A percentile compares a stretch with the other conserved stretches of the same genome.
phyloP scores from a whole-genome alignment of 129 eudicot genomes.

The Cynara cardunculus region DNA sequence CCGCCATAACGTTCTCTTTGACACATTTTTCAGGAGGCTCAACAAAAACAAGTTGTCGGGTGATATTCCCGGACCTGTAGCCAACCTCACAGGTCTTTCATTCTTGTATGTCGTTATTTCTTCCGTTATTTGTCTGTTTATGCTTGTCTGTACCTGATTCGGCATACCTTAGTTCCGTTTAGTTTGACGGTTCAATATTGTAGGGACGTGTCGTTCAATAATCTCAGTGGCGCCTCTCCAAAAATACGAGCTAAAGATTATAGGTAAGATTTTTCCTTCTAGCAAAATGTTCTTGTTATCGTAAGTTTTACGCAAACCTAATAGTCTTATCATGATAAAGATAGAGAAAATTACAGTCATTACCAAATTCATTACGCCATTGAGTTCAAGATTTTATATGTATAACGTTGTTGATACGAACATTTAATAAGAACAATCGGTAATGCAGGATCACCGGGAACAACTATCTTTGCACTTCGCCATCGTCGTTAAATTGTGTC shows the following conservation, averaged over 20 bases:
- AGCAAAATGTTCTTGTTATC: not conserved
- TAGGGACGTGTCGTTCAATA: constrained; percentile 92
- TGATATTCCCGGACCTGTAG: constrained; percentile 74
- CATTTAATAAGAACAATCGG: not conserved
- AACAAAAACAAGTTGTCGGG: constrained; percentile 83
- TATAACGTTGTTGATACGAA: not conserved
- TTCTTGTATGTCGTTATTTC: constrained; percentile 72
- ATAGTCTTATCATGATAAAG: not conserved
- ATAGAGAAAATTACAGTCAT: not conserved
- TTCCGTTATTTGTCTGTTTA: no score
- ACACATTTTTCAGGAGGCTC: constrained; percentile 66
- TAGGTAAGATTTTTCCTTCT: constrained; percentile 43
- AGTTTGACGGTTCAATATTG: not conserved
- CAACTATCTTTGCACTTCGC: constrained; percentile 73
- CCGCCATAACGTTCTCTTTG: not conserved
- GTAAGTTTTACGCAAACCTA: not conserved
- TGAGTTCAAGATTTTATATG: not conserved
- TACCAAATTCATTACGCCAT: not conserved
- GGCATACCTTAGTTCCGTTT: not conserved
- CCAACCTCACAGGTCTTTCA: constrained; percentile 90
- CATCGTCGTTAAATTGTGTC: constrained; percentile 55
- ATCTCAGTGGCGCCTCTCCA: constrained; percentile 86
- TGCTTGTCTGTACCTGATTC: not conserved
- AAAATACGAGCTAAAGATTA: constrained; percentile 80
- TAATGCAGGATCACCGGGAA: constrained; percentile 74